Evolutionary conservation across 2,329 filamentous ascomycete species (phyloP), one percentile per base, ranked within the genome.

Genomic region (Magnaporthiopsis rhizophila): DNA sequence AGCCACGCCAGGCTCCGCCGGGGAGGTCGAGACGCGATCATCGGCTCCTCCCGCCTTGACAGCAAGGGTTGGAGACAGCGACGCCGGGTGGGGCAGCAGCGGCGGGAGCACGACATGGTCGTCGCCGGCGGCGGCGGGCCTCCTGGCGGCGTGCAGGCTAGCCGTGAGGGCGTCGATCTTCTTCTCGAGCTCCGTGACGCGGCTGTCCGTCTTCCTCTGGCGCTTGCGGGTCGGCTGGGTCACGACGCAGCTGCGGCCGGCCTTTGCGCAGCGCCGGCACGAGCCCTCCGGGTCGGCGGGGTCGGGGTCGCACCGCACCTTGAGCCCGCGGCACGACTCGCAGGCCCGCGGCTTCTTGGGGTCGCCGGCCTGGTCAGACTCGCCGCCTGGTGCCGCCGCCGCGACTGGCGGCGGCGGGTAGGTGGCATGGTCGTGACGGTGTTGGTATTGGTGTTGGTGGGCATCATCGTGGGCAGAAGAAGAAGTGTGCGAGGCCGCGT

Each of bases 111-210:
- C 18, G 3, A 36, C 13, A 28, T 34, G 58, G 21, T 28, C 18
- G 64, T 38, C 63, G 9, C 62, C 12, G 34, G 34, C 9, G 34
- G 34, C 9, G 34, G 63, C 61, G 15, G 69, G 69, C 11, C 72
- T 72, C 64, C 59, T 61, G 21, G 72, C 76, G 2, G 89, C 86
- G 59, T 91, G 88, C 68, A 97, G 74, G 50, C 87, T 92, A 8
- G 91, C 90, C 9, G 91, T 96, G 73, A 97, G 74, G 11, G 89
- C 90, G 78, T 97, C 92, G 68, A 97, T 94, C 79, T 96, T 96
- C 80, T 89, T 92, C 80, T 97, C 92, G 62, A 97, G 81, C 79
- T 97, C 92, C 11, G 92, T 89, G 15, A 97, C 92, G 62, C 92
- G 84, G 68, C 87, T 94, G 74, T 96, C 93, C 64, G 91, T 92